Percentiles rank a stretch among this genome's conserved stretches.
phyloP scores from a whole-genome alignment of 768 basidiomycete species.

The Epithele typhae region DNA sequence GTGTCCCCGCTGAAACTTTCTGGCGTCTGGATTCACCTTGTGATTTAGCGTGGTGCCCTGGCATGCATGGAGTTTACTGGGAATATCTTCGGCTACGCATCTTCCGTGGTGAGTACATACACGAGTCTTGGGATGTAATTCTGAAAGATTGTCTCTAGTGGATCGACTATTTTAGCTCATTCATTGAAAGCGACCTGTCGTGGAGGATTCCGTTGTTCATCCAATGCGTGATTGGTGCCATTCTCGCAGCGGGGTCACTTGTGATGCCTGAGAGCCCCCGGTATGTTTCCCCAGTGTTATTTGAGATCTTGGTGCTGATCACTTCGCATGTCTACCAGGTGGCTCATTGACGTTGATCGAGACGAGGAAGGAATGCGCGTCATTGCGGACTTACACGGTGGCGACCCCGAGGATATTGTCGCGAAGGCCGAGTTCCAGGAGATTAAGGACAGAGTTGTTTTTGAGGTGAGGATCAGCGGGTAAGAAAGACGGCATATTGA shows the following conservation, averaged over 20 bases:
- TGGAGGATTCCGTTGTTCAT: constrained; percentile 90
- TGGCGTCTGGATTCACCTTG: neutral
- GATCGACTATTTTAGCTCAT: constrained; percentile 93
- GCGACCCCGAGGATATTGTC: constrained; percentile 57
- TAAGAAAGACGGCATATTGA: neutral
- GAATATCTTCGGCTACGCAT: constrained; percentile 87
- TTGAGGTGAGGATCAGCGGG: constrained; percentile 48
- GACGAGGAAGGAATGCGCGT: constrained; percentile 83
- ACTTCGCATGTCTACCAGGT: constrained; percentile 39
- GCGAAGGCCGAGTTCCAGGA: constrained; percentile 86
- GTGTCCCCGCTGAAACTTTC: neutral
- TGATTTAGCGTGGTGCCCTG: constrained; percentile 71
- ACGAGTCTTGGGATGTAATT: neutral
- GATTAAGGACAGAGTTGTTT: constrained; percentile 76
- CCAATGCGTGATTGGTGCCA: constrained; percentile 81
- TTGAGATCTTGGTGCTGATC: neutral
- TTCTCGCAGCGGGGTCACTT: constrained; percentile 76
- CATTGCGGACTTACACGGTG: constrained; percentile 86
- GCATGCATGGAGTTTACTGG: constrained; percentile 96
- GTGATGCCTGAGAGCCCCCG: constrained; percentile 89
- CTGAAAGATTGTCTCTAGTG: constrained; percentile 67
- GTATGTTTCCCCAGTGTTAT: constrained; percentile 30
- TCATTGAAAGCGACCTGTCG: constrained; percentile 76
- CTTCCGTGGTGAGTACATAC: constrained; percentile 66
- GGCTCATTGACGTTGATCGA: constrained; percentile 84